A percentile compares a stretch with the other conserved stretches of the same genome.
Conservation (phyloP, 225 moss, liverwort and hornwort genomes). For the Bryum argenteum region DNA sequence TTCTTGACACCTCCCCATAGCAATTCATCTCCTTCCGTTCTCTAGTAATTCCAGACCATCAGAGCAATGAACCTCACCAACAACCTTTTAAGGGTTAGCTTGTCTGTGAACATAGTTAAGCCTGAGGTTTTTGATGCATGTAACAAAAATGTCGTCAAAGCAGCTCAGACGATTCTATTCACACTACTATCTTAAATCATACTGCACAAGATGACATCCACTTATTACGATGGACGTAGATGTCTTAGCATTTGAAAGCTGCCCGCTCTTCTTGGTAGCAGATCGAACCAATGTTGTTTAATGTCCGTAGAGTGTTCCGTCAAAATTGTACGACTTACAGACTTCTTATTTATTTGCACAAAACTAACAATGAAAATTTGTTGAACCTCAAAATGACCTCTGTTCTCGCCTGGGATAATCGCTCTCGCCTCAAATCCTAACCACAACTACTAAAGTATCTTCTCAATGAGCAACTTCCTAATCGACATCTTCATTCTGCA, state of each 20-base stretch:
- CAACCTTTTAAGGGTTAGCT: too few relatives aligned
- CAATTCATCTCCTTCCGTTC: too few relatives aligned
- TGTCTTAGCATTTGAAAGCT: neutral
- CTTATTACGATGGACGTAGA: too few relatives aligned
- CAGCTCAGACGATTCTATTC: neutral
- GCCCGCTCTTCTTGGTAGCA: neutral
- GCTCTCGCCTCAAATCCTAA: conserved; percentile 3
- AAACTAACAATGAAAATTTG: conserved; percentile 4
- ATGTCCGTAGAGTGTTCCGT: neutral
- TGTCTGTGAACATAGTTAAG: too few relatives aligned
- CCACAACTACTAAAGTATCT: conserved; percentile 19
- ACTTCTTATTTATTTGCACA: conserved; percentile 2
- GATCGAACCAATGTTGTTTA: conserved; percentile 12
- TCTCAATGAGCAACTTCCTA: conserved; percentile 26
- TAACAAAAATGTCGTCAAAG: neutral
- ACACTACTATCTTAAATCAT: neutral
- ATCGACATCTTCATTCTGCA: conserved; percentile 83
- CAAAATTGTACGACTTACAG: conserved; percentile 22
- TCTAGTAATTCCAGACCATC: too few relatives aligned
- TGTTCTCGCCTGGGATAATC: conserved; percentile 5
- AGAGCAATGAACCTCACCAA: too few relatives aligned
- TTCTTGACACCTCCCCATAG: too few relatives aligned
- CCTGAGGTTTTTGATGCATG: neutral
- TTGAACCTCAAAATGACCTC: conserved; percentile 24
- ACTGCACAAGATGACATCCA: neutral